These are phyloP conservation scores for Casuarina cunninghamiana DNA, from an alignment of 306 rosid species.

Conservation along the genomic window DNA sequence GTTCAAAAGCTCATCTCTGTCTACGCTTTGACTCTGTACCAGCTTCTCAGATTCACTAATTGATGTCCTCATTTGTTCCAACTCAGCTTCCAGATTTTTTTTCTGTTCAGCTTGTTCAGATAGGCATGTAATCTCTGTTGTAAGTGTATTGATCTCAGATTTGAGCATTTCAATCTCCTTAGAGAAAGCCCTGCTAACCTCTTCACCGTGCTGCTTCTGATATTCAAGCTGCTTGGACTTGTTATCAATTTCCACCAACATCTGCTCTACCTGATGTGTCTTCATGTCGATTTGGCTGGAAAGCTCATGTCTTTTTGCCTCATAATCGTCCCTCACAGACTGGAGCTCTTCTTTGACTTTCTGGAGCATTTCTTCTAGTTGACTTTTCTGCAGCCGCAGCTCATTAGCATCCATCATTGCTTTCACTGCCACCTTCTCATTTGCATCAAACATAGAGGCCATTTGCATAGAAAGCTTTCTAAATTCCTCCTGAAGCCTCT, in stretches of 20 bases:
- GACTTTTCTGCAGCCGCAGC: constrained; percentile 53
- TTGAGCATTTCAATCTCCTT: constrained; percentile 51
- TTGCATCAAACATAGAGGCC: constrained; percentile 80
- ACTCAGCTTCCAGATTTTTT: constrained; percentile 42
- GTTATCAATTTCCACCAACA: constrained; percentile 57
- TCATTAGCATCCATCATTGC: constrained; percentile 74
- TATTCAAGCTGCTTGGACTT: constrained; percentile 60
- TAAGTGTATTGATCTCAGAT: constrained; percentile 60
- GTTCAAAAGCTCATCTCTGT: constrained; percentile 58
- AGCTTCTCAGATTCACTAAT: constrained; percentile 51
- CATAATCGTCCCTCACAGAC: constrained; percentile 43
- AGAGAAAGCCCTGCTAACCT: constrained; percentile 50
- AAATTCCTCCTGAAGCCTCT: constrained; percentile 90
- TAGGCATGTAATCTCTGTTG: constrained; percentile 40
- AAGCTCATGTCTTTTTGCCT: constrained; percentile 49
- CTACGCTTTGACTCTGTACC: constrained; percentile 44
- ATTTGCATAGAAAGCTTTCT: constrained; percentile 73
- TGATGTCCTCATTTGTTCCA: constrained; percentile 59
- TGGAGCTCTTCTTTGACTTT: constrained; percentile 58
- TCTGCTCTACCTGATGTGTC: constrained; percentile 48
- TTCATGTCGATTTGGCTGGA: constrained; percentile 51
- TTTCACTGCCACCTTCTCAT: constrained; percentile 75
- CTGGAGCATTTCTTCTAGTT: constrained; percentile 59
- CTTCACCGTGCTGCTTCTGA: constrained; percentile 49
- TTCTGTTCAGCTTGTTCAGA: constrained; percentile 48